Evolutionary conservation across 1,284 basidiomycete species (phyloP), one percentile per base, ranked within the genome.

Genomic region (Cutaneotrichosporon sp.): DNA sequence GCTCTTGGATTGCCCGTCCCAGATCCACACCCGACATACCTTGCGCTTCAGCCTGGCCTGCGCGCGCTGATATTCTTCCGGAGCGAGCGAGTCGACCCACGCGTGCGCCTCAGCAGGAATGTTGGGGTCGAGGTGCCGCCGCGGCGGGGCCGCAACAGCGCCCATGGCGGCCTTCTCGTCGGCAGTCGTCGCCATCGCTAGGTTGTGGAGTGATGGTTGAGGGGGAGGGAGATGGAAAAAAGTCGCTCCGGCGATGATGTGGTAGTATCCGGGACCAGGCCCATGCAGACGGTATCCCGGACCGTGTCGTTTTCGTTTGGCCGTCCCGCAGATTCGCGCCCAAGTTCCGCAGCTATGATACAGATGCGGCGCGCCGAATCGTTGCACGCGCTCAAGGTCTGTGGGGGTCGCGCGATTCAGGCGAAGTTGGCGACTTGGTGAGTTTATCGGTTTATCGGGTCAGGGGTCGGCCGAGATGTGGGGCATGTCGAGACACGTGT

Each of bases 31-130:
- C n/a, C n/a, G n/a, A 50, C 47, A 13, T 18, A 57, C 56, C 47
- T 57, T 57, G 31, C 34, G 34, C 22, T 38, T 36, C 24, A 57
- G 31, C 31, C 25, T 31, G 20, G n/a, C 22, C 33, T 57, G 45
- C 33, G 43, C 56, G 33, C 36, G 33, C 9, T 29, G 33, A 20
- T 38, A 57, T 34, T 57, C 56, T 4, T 57, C 56, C 34, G 43
- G 42, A 5, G 14, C 20, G 18, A 57, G 56, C 7, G 29, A 34
- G 18, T 36, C 45, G 22, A 57, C 46, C 56, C 56, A 57, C 2
- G 38, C 27, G 25, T 53, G 51, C 33, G 51, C 51, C 51, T 53
- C 51, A 14, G 22, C 33, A 8, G 51, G 51, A 9, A 53, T 53
- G 22, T 53, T 53, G 13, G 51, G 33, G 33, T 53, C 51, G 34